Base-by-base conservation (phyloP, 1,284 basidiomycete species). In the Cystobasidiaceae sp. region DNA sequence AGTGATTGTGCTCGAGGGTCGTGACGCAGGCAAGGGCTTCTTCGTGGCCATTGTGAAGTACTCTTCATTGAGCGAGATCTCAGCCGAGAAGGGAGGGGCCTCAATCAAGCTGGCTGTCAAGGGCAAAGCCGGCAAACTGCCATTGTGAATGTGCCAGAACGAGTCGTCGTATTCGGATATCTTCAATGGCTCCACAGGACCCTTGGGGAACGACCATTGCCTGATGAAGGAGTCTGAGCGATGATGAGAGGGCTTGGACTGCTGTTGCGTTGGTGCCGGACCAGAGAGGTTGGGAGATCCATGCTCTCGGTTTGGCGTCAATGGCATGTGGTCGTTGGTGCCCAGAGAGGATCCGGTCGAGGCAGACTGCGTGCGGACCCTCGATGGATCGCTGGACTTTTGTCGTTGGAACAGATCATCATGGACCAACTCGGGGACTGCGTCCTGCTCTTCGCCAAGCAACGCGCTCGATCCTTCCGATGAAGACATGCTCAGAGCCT, bases 201-300 rank as follows among this genome's bases (percentile, higher is more conserved):
- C 67, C 37, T 64, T 65, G 27, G 67, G 67, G 56, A 68, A 68
- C 32, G 67, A 64, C 67, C 67, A 68, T 37, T 64, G 61, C 39
- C 49, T 50, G 32, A 68, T 58, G 55, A 68, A 68, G 3, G 67
- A 68, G 34, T 68, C 61, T 2, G 55, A 58, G 21, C 62, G 45
- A 11, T 48, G 17, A 21, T 68, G 67, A 13, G 45, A 39, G 23
- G 63, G 45, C 37, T 66, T 54, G 7, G 25, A 28, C 28, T 50
- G 63, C 33, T 48, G 57, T 49, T 59, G 8, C 49, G 44, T 49
- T 21, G 19, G 3, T 45, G 44, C 11, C 21, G 30, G 30, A 44
- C 19, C 37, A 46, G 30, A 9, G 17, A 49, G 27, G 19, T 49
- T 34, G n/a, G 63, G 51, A 21, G 49, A 43, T 19, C 21, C 11